Evolutionary conservation across 148 eudicot genomes (phyloP).

Genomic region (Selenicereus undatus): DNA sequence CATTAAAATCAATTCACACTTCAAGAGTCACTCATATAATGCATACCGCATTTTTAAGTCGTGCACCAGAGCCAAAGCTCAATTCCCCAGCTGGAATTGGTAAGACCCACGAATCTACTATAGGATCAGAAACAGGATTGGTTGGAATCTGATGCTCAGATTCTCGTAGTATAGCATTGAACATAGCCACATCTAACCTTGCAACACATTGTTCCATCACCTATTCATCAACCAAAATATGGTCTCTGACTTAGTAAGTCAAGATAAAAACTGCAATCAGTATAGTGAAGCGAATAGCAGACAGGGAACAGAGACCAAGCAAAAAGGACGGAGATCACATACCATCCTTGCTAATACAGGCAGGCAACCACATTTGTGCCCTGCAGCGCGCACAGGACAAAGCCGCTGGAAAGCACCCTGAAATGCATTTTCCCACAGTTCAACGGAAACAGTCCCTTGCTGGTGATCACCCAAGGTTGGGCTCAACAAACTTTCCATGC

Average conservation of each 20-base stretch:
- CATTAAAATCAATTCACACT: not conserved
- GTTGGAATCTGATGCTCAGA: slow-evolving; percentile 86
- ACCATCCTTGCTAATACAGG: slow-evolving; percentile 83
- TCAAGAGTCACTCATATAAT: slow-evolving; percentile 6
- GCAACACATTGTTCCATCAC: slow-evolving; percentile 84
- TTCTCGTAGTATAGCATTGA: slow-evolving; percentile 90
- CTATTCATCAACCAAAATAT: slow-evolving; percentile 30
- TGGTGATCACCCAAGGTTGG: slow-evolving; percentile 69
- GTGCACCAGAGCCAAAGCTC: slow-evolving; percentile 98
- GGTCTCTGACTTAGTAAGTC: not conserved
- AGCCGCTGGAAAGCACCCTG: slow-evolving; percentile 68
- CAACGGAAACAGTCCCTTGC: slow-evolving; percentile 60
- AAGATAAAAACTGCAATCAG: not conserved
- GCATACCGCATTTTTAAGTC: slow-evolving; percentile 82
- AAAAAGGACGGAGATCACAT: slow-evolving; percentile 10
- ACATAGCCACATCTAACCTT: slow-evolving; percentile 93
- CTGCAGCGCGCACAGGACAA: slow-evolving; percentile 88
- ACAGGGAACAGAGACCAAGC: not conserved
- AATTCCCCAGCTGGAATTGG: slow-evolving; percentile 94
- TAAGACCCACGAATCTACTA: slow-evolving; percentile 73
- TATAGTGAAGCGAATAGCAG: not conserved
- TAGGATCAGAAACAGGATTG: slow-evolving; percentile 93
- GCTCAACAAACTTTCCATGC: slow-evolving; percentile 45
- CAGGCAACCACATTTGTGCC: slow-evolving; percentile 90
- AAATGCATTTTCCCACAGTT: slow-evolving; percentile 81